These are phyloP conservation scores for Nicotiana paniculata DNA, from an alignment of 257 asterid species.

Conservation along the genomic window DNA sequence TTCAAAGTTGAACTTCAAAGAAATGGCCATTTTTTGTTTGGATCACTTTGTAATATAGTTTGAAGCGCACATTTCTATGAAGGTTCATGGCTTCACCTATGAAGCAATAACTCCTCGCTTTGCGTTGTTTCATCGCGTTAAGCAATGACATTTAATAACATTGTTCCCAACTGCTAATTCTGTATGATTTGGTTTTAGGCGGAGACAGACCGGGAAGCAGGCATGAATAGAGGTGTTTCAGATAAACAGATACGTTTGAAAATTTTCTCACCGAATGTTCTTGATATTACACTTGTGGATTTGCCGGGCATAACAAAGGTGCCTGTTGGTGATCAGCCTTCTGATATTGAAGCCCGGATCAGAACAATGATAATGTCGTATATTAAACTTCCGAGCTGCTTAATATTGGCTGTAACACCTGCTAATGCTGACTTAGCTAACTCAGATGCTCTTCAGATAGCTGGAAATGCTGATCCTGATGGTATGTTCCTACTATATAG, in stretches of 20 bases:
- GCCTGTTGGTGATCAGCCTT: slow-evolving; percentile 97
- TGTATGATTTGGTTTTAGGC: slow-evolving; percentile 32
- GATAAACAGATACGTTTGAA: slow-evolving; percentile 80
- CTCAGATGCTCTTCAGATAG: slow-evolving; percentile 98
- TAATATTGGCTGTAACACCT: slow-evolving; percentile 91
- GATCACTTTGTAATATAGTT: too few species aligned
- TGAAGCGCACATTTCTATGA: too few species aligned
- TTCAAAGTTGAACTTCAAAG: too few species aligned
- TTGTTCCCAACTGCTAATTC: not conserved
- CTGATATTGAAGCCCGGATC: slow-evolving; percentile 90
- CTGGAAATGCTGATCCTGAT: slow-evolving; percentile 93
- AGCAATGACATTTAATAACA: too few species aligned
- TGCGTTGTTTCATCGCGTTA: too few species aligned
- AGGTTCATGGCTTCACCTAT: too few species aligned
- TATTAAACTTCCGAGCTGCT: slow-evolving; percentile 60
- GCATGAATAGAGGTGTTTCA: slow-evolving; percentile 74
- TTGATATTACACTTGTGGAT: slow-evolving; percentile 92
- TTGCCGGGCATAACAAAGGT: slow-evolving; percentile 93
- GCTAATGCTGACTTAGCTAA: slow-evolving; percentile 93
- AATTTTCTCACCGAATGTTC: slow-evolving; percentile 89
- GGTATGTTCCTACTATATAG: slow-evolving; percentile 30
- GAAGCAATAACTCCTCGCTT: too few species aligned
- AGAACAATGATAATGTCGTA: slow-evolving; percentile 90
- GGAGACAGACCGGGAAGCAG: slow-evolving; percentile 88
- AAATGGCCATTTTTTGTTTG: too few species aligned